These are phyloP conservation scores for Diaporthe nobilis DNA, from an alignment of 2,329 filamentous ascomycete genomes.

Conservation along the genomic window DNA sequence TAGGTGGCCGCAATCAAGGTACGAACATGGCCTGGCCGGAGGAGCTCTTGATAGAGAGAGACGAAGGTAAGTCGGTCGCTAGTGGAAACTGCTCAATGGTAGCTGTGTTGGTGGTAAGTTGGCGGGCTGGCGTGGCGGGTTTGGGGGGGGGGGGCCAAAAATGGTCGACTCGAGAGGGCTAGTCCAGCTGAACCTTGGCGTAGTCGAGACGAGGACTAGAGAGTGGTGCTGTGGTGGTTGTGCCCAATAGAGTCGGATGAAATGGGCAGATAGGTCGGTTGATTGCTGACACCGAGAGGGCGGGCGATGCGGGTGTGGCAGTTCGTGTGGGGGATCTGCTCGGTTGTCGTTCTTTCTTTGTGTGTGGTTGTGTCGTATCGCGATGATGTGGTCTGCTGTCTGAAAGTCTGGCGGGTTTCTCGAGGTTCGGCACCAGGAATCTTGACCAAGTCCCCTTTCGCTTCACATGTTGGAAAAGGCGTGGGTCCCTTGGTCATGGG, in stretches of 20 bases:
- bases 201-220: constrained; percentile 9
- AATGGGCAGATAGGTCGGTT: background rate
- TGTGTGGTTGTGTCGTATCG: background rate
- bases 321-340: background rate
- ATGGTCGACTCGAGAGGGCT: constrained; percentile 17
- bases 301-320: background rate
- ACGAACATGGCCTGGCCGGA: constrained; percentile 35
- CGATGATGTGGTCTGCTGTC: background rate
- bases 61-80: background rate
- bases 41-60: constrained; percentile 3
- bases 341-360: constrained; percentile 11
- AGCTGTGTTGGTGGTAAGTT: background rate
- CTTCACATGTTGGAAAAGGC: constrained; percentile 29
- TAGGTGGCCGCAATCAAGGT: constrained; percentile 13
- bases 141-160: background rate
- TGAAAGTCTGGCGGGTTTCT: constrained; percentile 1
- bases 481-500: constrained; percentile 15
- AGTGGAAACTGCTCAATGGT: background rate
- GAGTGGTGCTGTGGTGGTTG: background rate
- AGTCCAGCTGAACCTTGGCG: constrained; percentile 31
- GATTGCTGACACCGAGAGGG: constrained; percentile 21
- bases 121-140: constrained; percentile 18
- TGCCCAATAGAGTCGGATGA: background rate
- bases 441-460: constrained; percentile 15
- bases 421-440: constrained; percentile 2